Conservation (phyloP, 1,284 basidiomycete genomes). For the Leccinum fallax region DNA sequence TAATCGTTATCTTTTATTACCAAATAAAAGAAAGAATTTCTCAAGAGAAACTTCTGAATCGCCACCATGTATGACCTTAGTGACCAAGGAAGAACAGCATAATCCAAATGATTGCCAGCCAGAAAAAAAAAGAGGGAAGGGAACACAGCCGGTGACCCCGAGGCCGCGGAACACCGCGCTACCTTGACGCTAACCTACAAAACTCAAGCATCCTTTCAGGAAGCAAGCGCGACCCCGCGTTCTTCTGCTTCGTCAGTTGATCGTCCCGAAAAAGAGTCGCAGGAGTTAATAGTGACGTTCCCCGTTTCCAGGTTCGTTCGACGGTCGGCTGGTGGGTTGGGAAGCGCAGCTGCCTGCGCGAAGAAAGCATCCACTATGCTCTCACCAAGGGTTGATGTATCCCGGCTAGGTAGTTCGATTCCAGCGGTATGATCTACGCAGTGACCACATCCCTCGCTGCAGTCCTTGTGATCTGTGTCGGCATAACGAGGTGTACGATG, state of each 20-base stretch:
- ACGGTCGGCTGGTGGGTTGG: constrained; percentile 51
- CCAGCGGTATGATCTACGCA: constrained; percentile 59
- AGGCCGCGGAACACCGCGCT: constrained; percentile 48
- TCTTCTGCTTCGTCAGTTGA: constrained; percentile 31
- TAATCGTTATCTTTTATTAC: background rate
- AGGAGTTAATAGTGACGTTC: constrained; percentile 45
- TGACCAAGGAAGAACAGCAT: background rate
- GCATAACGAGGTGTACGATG: constrained; percentile 58
- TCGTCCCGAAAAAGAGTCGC: constrained; percentile 35
- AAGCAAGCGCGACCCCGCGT: constrained; percentile 46
- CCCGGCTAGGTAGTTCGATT: constrained; percentile 42
- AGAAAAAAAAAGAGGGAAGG: background rate
- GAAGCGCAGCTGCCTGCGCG: constrained; percentile 61
- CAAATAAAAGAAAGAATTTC: background rate
- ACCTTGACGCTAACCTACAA: constrained; percentile 57
- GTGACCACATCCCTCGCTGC: constrained; percentile 61
- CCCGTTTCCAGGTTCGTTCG: constrained; percentile 49
- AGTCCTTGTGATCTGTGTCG: constrained; percentile 49
- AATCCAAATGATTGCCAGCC: background rate
- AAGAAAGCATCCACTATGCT: constrained; percentile 63
- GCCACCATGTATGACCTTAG: background rate
- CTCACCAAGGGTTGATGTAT: constrained; percentile 15
- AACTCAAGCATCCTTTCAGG: constrained; percentile 62
- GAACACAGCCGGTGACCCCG: constrained; percentile 16
- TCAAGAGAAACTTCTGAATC: background rate